phyloP scores from a whole-genome alignment of 2,329 filamentous ascomycete species.

The Trichoderma guizhouense region DNA sequence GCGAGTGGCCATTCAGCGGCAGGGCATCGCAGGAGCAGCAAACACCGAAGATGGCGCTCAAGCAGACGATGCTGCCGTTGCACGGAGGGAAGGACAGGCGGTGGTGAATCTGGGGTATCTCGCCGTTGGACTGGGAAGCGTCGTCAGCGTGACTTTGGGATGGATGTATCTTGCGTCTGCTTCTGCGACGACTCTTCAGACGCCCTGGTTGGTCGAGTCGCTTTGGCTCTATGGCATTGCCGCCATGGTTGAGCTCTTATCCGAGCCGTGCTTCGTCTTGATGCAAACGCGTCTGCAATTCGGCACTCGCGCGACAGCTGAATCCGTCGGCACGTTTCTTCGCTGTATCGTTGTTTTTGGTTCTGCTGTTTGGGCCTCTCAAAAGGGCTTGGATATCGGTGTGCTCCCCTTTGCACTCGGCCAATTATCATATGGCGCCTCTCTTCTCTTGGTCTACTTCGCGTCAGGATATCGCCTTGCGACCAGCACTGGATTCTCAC shows the following conservation, averaged over 20 bases:
- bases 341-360: constrained; percentile 74
- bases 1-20: constrained; percentile 85
- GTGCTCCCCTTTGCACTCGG: constrained; percentile 87
- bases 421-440: constrained; percentile 71
- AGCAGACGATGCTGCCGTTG: constrained; percentile 17
- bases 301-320: constrained; percentile 74
- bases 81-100: constrained; percentile 57
- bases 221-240: constrained; percentile 55
- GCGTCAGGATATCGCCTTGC: constrained; percentile 58
- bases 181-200: constrained; percentile 46
- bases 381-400: constrained; percentile 53
- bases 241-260: constrained; percentile 69
- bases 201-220: constrained; percentile 59
- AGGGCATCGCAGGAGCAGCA: constrained; percentile 35
- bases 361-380: constrained; percentile 61
- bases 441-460: constrained; percentile 68
- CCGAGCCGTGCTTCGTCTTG: constrained; percentile 86
- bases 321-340: constrained; percentile 74
- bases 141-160: constrained; percentile 62
- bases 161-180: constrained; percentile 62
- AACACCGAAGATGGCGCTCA: constrained; percentile 14
- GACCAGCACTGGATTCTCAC: constrained; percentile 60
- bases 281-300: constrained; percentile 80
- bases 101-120: constrained; percentile 88
- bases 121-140: constrained; percentile 64